Percentiles rank a stretch among this genome's conserved stretches.
Evolutionary conservation across 192 early-diverging fungal genomes (phyloP).

Genomic region (Cladochytrium replicatum): DNA sequence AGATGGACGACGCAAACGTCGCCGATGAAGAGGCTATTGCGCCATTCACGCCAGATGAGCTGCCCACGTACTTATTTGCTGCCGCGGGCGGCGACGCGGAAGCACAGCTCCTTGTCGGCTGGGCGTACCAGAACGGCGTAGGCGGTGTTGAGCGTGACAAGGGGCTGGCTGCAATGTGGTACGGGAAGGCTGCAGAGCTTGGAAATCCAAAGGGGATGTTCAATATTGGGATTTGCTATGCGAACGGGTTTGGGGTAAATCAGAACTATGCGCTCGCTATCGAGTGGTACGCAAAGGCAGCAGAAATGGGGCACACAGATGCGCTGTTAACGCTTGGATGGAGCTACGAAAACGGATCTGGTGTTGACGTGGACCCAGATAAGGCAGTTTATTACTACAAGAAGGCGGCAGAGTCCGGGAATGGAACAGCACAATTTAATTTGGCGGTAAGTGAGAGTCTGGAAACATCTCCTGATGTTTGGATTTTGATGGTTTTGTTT

Average conservation of each 20-base stretch:
- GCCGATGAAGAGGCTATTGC: no score
- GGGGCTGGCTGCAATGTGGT: background rate
- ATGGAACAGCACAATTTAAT: background rate
- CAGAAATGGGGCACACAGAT: background rate
- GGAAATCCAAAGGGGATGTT: background rate
- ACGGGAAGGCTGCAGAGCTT: background rate
- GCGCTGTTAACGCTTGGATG: conserved; percentile 43
- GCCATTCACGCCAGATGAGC: background rate
- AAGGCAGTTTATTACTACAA: conserved; percentile 65
- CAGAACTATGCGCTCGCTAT: conserved; percentile 8
- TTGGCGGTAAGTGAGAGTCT: no score
- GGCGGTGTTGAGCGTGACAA: background rate
- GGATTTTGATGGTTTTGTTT: no score
- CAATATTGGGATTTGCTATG: background rate
- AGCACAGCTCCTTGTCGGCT: background rate
- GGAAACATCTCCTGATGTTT: no score
- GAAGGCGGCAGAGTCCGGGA: conserved; percentile 30
- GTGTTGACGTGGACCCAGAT: conserved; percentile 46
- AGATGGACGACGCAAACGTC: no score
- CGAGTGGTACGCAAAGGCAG: conserved; percentile 16
- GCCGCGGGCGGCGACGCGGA: background rate
- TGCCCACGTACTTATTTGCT: background rate
- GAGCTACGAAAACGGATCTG: conserved; percentile 76
- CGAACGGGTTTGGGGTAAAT: background rate
- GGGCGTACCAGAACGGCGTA: background rate